Conservation (phyloP, 2,329 filamentous ascomycete genomes). For the Fusarium ambrosium region DNA sequence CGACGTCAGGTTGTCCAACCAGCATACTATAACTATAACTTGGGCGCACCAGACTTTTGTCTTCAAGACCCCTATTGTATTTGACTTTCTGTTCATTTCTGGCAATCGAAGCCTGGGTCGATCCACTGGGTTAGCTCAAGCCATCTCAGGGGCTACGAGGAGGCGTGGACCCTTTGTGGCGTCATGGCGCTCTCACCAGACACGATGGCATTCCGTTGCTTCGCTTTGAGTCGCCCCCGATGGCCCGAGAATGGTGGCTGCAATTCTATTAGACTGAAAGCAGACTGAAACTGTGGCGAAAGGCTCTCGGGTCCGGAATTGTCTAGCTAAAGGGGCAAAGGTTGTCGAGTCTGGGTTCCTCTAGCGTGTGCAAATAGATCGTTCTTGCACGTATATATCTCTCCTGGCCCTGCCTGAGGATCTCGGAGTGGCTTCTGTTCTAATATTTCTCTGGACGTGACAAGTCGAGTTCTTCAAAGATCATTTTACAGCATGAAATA, state of each 20-base stretch:
- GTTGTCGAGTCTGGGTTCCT: background rate
- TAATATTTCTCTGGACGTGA: background rate
- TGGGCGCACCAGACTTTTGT: background rate
- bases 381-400: background rate
- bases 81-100: background rate
- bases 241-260: background rate
- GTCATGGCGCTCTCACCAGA: background rate
- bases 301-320: background rate
- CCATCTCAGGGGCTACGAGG: background rate
- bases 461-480: background rate
- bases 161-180: background rate
- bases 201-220: background rate
- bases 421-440: background rate
- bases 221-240: background rate
- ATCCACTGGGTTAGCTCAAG: background rate
- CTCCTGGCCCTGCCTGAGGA: too few relatives aligned
- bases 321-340: background rate
- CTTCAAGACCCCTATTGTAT: background rate
- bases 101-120: background rate
- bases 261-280: background rate
- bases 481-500: slow-evolving; percentile 7
- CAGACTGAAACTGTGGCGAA: background rate
- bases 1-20: background rate
- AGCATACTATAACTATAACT: background rate
- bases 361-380: background rate